Evolutionary conservation across 805 yeast species (phyloP).

Genomic region (Saccharomycopsis sp.): DNA sequence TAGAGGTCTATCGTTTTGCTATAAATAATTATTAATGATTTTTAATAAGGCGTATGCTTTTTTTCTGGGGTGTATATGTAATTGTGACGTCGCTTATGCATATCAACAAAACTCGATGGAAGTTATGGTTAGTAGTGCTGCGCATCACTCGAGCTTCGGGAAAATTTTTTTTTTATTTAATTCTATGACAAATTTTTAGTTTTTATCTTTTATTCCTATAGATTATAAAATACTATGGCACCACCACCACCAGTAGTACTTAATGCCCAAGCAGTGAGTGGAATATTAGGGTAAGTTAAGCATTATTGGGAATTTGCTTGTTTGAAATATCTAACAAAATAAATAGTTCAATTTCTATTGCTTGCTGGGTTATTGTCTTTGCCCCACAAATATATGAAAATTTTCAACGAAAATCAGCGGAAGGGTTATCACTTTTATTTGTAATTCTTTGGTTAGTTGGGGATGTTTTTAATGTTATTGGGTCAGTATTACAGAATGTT

Average conservation of each 20-base stretch:
- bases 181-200: too few species aligned
- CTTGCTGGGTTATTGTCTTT: constrained; percentile 97
- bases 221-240: too few species aligned
- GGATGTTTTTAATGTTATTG: constrained; percentile 87
- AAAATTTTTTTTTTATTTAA: constrained; percentile 1
- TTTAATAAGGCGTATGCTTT: too few species aligned
- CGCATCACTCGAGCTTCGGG: too few species aligned
- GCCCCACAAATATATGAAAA: constrained; percentile 96
- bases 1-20: background rate
- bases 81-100: too few species aligned
- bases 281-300: constrained; percentile 49
- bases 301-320: too few species aligned
- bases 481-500: constrained; percentile 84
- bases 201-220: too few species aligned
- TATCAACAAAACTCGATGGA: too few species aligned
- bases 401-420: constrained; percentile 76
- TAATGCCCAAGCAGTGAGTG: constrained; percentile 67
- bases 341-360: constrained; percentile 73
- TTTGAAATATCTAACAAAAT: constrained; percentile 6
- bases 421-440: constrained; percentile 82
- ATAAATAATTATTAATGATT: too few species aligned
- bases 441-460: constrained; percentile 90
- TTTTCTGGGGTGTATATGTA: too few species aligned
- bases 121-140: too few species aligned
- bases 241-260: constrained; percentile 62